These are phyloP conservation scores for Talaromyces sp. DNA, from an alignment of 2,329 filamentous ascomycete species.

Conservation along the genomic window DNA sequence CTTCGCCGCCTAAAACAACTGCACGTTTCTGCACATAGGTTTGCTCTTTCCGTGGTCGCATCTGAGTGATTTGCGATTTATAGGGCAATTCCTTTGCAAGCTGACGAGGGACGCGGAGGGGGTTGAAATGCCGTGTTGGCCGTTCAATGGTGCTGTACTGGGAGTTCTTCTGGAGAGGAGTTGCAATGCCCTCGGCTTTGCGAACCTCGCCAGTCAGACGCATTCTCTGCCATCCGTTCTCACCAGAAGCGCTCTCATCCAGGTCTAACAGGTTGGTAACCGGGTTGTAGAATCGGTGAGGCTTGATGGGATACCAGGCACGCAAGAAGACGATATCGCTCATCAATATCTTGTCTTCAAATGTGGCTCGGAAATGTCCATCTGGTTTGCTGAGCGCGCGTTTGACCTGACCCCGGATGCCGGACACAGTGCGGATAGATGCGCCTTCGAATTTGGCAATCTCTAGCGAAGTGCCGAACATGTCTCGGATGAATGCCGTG, in stretches of 20 bases:
- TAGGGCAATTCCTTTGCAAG: conserved; percentile 78
- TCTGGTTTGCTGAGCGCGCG: conserved; percentile 88
- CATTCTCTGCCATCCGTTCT: conserved; percentile 75
- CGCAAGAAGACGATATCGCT: conserved; percentile 94
- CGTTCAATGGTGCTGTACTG: conserved; percentile 66
- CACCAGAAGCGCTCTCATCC: conserved; percentile 27
- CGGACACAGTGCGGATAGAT: conserved; percentile 91
- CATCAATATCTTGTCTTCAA: conserved; percentile 97
- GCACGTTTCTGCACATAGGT: conserved; percentile 96
- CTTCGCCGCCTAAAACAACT: conserved; percentile 78
- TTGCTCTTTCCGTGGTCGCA: conserved; percentile 70
- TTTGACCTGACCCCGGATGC: conserved; percentile 95
- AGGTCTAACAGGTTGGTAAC: conserved; percentile 82
- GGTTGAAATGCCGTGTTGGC: conserved; percentile 70
- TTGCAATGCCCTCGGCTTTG: conserved; percentile 66
- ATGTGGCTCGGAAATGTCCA: conserved; percentile 92
- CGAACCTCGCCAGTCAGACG: conserved; percentile 89
- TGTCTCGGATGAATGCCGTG: conserved; percentile 96
- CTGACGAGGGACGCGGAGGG: conserved; percentile 45
- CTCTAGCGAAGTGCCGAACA: conserved; percentile 90
- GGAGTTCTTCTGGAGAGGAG: conserved; percentile 77
- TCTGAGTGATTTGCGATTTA: conserved; percentile 82
- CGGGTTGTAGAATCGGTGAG: conserved; percentile 93
- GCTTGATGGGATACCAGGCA: conserved; percentile 95
- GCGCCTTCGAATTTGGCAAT: conserved; percentile 98